Evolutionary conservation across 805 yeast species (phyloP).

Genomic region (Komagataella ulmi): DNA sequence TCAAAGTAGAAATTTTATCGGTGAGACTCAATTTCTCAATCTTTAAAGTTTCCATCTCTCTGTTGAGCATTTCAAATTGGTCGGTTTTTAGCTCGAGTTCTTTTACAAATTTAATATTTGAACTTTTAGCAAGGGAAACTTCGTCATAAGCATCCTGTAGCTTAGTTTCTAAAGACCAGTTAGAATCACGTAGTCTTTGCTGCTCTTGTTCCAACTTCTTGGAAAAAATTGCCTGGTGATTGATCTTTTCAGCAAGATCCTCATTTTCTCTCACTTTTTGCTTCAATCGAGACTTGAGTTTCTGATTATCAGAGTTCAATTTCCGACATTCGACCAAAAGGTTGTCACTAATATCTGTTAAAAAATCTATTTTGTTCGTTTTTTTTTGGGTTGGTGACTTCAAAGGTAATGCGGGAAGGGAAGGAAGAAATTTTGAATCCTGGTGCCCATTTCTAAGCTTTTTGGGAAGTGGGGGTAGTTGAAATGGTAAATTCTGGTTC

Average conservation of each 20-base stretch:
- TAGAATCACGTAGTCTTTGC: constrained; percentile 39
- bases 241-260: constrained; percentile 20
- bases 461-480: background rate
- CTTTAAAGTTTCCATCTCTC: background rate
- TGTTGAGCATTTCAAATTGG: background rate
- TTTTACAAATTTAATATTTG: background rate
- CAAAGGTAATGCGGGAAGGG: background rate
- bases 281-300: constrained; percentile 27
- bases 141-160: constrained; percentile 15
- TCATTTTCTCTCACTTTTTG: constrained; percentile 28
- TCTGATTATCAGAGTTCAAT: constrained; percentile 49
- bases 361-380: constrained; percentile 40
- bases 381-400: background rate
- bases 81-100: background rate
- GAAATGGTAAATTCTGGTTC: background rate
- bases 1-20: background rate
- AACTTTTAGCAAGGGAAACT: background rate
- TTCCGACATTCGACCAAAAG: constrained; percentile 58
- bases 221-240: constrained; percentile 19
- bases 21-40: background rate
- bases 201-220: constrained; percentile 25
- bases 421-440: background rate
- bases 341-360: constrained; percentile 64
- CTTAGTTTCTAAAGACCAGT: constrained; percentile 52
- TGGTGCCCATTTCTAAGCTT: background rate